A percentile compares a stretch with the other conserved stretches of the same genome.
Conservation (phyloP, 2,329 filamentous ascomycete genomes). For the Berkeleyomyces rouxiae region DNA sequence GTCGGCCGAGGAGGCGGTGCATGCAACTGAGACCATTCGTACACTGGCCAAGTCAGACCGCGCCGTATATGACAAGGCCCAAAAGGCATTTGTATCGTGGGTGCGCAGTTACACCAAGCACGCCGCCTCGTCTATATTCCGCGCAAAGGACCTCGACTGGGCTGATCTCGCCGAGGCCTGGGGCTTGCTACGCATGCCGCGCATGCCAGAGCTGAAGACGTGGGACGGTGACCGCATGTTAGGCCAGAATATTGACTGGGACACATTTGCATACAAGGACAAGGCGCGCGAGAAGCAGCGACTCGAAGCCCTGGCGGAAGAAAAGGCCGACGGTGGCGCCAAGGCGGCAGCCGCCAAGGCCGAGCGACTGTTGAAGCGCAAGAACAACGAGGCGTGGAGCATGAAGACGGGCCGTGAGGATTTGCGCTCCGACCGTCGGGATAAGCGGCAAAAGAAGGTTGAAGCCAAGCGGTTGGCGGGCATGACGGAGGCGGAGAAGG, state of each 20-base stretch:
- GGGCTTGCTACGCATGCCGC: conserved; percentile 73
- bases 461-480: conserved; percentile 45
- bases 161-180: conserved; percentile 62
- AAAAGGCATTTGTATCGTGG: conserved; percentile 87
- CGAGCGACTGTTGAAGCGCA: conserved; percentile 34
- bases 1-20: conserved; percentile 43
- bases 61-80: conserved; percentile 66
- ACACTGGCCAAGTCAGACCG: conserved; percentile 34
- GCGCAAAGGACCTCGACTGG: conserved; percentile 70
- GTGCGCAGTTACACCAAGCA: conserved; percentile 84
- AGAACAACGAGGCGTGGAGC: conserved; percentile 56
- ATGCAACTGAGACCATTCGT: conserved; percentile 44
- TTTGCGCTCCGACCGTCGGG: conserved; percentile 41
- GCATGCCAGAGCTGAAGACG: conserved; percentile 76
- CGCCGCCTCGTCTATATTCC: conserved; percentile 80
- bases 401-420: conserved; percentile 51
- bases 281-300: conserved; percentile 52
- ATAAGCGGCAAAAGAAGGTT: conserved; percentile 46
- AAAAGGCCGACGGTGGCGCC: conserved; percentile 28
- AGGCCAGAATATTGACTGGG: conserved; percentile 48
- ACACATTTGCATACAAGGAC: conserved; percentile 54
- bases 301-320: conserved; percentile 36
- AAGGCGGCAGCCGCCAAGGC: conserved; percentile 21
- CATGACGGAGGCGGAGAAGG: conserved; percentile 56
- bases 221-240: conserved; percentile 53